Evolutionary conservation across 169 alveolate genomes (phyloP).

Genomic region (Cryptosporidium sp.): DNA sequence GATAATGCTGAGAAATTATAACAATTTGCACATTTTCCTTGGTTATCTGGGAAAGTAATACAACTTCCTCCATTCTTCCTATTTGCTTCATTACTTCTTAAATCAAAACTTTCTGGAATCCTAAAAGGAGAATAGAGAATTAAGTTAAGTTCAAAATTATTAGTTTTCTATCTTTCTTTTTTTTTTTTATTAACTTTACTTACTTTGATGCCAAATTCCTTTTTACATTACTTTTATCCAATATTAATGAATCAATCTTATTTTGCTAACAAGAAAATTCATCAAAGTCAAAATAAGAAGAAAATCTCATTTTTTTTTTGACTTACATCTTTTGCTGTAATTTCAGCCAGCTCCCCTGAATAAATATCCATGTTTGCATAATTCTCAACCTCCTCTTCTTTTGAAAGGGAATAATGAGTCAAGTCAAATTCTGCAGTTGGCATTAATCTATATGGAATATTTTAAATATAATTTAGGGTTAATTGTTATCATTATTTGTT

Average conservation of each 20-base stretch:
- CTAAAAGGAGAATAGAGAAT: background rate
- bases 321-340: constrained; percentile 46
- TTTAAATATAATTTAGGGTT: background rate
- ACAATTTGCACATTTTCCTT: constrained; percentile 74
- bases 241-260: background rate
- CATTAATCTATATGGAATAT: constrained; percentile 18
- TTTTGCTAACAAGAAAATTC: background rate
- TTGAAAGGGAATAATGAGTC: constrained; percentile 11
- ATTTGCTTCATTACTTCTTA: constrained; percentile 63
- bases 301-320: background rate
- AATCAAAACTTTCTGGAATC: constrained; percentile 57
- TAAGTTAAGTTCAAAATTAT: background rate
- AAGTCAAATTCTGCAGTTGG: constrained; percentile 67
- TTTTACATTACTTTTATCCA: background rate
- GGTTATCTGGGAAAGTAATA: constrained; percentile 69
- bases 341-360: constrained; percentile 23
- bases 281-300: background rate
- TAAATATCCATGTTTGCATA: constrained; percentile 49
- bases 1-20: constrained; percentile 67
- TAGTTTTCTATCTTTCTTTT: background rate
- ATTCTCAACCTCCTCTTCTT: constrained; percentile 33
- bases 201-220: constrained; percentile 15
- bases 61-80: constrained; percentile 59
- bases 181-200: background rate
- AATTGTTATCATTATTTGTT: background rate